Percentiles rank a stretch among this genome's conserved stretches.
These are phyloP conservation scores for Porphyra umbilicalis DNA, from an alignment of 31 red algal species.

Conservation along the genomic window DNA sequence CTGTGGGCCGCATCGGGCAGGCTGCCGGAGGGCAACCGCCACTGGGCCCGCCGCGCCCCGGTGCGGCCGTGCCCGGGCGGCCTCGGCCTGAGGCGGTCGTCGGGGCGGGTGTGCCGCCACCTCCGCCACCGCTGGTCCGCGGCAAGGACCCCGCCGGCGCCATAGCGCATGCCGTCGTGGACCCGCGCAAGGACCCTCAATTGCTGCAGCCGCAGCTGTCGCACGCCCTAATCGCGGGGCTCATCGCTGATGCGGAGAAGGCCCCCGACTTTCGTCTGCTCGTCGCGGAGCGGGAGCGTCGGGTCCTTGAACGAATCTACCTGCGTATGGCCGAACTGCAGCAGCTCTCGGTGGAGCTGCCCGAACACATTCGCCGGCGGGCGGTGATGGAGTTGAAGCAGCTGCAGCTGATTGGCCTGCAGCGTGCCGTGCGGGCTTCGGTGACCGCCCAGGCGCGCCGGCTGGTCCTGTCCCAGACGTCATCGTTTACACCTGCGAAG, in stretches of 20 bases:
- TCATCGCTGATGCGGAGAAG: background rate
- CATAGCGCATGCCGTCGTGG: no score
- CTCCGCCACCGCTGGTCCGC: background rate
- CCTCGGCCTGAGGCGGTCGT: background rate
- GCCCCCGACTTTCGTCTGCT: background rate
- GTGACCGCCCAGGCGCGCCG: conserved; percentile 26
- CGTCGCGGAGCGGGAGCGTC: background rate
- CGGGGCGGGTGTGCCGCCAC: background rate
- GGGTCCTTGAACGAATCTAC: background rate
- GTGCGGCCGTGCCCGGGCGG: no score
- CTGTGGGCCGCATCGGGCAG: no score
- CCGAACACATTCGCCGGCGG: conserved; percentile 23
- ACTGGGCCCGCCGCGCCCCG: no score
- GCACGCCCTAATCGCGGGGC: background rate
- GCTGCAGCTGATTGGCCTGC: conserved; percentile 28
- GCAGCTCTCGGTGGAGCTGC: conserved; percentile 2
- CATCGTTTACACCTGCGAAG: background rate
- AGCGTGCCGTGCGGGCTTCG: conserved; percentile 37
- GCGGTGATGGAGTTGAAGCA: conserved; percentile 43
- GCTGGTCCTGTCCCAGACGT: background rate
- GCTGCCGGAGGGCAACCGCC: no score
- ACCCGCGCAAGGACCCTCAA: no score
- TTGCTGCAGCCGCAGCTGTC: background rate
- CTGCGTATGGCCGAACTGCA: conserved; percentile 1
- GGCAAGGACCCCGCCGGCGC: no score